Conservation (phyloP, 2,329 filamentous ascomycete genomes). For the Cladosporium phlei region DNA sequence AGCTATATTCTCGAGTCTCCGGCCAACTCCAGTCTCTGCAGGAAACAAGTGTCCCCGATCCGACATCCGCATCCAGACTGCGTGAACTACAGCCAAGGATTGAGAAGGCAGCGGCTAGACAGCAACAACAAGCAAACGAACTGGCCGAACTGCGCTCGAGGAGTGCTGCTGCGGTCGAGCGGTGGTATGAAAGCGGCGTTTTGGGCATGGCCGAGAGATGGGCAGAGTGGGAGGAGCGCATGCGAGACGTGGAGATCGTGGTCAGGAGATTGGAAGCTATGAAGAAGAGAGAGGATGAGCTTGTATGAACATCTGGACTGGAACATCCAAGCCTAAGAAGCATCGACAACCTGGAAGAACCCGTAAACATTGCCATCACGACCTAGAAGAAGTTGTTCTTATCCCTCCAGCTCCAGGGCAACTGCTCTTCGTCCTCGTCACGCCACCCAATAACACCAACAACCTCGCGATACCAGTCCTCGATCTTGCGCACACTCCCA, state of each 20-base stretch:
- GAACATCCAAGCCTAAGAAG: not conserved
- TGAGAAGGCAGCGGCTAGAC: constrained; percentile 55
- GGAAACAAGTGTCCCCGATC: constrained; percentile 40
- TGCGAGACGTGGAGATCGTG: constrained; percentile 61
- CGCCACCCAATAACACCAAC: constrained; percentile 1
- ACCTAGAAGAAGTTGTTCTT: constrained; percentile 1
- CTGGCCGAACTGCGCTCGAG: constrained; percentile 59
- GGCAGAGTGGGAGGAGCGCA: constrained; percentile 64
- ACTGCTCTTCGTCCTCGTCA: not conserved
- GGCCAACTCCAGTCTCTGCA: constrained; percentile 42
- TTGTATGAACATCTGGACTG: constrained; percentile 16
- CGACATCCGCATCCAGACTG: constrained; percentile 47
- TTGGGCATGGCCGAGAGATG: constrained; percentile 64
- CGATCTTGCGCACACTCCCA: not conserved
- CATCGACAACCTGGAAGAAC: not conserved
- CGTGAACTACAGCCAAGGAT: constrained; percentile 59
- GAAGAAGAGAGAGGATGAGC: constrained; percentile 51
- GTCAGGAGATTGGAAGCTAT: constrained; percentile 60
- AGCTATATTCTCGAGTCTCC: constrained; percentile 38
- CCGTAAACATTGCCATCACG: not conserved
- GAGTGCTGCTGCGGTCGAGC: constrained; percentile 52
- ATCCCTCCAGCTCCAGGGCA: constrained; percentile 4
- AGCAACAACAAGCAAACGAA: constrained; percentile 57
- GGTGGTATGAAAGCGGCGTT: constrained; percentile 70
- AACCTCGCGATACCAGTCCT: constrained; percentile 7